These are phyloP conservation scores for Malus hybrid DNA, from an alignment of 331 rosid species.

Conservation along the genomic window DNA sequence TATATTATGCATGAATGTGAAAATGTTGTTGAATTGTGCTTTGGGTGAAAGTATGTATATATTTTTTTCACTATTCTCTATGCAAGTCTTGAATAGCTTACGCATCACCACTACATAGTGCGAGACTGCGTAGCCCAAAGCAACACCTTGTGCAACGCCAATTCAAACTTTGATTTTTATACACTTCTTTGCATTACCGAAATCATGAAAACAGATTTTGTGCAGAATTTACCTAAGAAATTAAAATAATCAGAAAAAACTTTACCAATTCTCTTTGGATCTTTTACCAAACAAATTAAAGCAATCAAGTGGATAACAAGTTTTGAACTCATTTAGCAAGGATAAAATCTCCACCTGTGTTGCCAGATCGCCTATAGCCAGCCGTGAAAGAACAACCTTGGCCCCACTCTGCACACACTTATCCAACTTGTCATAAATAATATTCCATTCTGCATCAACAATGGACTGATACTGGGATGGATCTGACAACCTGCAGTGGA, in stretches of 20 bases:
- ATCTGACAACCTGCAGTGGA: constrained; percentile 71
- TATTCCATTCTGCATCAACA: constrained; percentile 99
- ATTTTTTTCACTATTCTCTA: no score
- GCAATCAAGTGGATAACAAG: not conserved
- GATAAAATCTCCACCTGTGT: constrained; percentile 58
- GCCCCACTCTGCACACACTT: constrained; percentile 94
- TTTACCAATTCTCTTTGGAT: no score
- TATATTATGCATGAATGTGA: no score
- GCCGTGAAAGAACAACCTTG: constrained; percentile 88
- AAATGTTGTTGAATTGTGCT: no score
- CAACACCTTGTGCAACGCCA: no score
- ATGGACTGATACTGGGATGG: constrained; percentile 95
- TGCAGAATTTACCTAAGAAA: not conserved
- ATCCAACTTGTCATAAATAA: constrained; percentile 92
- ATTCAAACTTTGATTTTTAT: no score
- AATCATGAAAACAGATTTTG: not conserved
- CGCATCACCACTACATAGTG: no score
- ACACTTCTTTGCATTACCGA: not conserved
- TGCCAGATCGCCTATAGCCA: constrained; percentile 96
- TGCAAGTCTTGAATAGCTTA: no score
- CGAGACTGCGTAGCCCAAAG: no score
- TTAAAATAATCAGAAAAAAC: not conserved
- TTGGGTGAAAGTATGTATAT: no score
- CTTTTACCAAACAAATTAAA: not conserved
- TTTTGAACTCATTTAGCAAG: not conserved